Evolutionary conservation across 2,329 filamentous ascomycete genomes (phyloP), one percentile per base, ranked within the genome.

Genomic region (Colletotrichum euphorbiae): DNA sequence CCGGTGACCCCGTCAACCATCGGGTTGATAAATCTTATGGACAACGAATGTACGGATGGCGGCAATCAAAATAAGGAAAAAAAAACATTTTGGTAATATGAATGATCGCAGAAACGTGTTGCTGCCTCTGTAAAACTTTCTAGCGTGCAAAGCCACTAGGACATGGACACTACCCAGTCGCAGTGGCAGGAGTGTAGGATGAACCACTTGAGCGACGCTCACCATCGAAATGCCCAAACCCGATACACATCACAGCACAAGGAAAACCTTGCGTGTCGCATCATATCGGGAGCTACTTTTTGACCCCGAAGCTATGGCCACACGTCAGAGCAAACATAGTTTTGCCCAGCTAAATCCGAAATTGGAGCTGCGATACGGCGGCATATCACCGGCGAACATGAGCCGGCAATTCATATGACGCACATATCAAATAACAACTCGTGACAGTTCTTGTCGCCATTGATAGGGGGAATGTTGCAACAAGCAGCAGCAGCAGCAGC

Each of bases 251-350:
- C 45, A 50, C 19, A 15, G 9, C 36, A n/a, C 46, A 28, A 19
- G 7, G 31, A 11, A n/a, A 68, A 40, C 54, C 40, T 48, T 42
- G 46, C 3, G 43, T n/a, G n/a, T 52, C 28, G 13, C 17, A 51
- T 59, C 54, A 19, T 11, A 21, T 59, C 60, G 52, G 61, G 17
- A 11, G 31, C 61, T 65, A 68, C 48, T 68, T 68, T 59, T 55
- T 33, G 46, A 3, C 2, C 1, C 61, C 65, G 54, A 46, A 68
- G 54, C 52, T 52, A 59, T 65, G 48, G 61, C 61, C 46, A 50
- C 48, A 36, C n/a, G 50, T 46, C 51, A 33, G 40, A 17, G 43
- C 38, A 59, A 42, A 46, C 33, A 21, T 24, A 9, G 11, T 28
- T 28, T 62, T 28, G 38, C 31, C 42, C 24, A 43, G 21, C 38